phyloP scores from a whole-genome alignment of 2,329 filamentous ascomycete species.

The Juglanconis juglandina region DNA sequence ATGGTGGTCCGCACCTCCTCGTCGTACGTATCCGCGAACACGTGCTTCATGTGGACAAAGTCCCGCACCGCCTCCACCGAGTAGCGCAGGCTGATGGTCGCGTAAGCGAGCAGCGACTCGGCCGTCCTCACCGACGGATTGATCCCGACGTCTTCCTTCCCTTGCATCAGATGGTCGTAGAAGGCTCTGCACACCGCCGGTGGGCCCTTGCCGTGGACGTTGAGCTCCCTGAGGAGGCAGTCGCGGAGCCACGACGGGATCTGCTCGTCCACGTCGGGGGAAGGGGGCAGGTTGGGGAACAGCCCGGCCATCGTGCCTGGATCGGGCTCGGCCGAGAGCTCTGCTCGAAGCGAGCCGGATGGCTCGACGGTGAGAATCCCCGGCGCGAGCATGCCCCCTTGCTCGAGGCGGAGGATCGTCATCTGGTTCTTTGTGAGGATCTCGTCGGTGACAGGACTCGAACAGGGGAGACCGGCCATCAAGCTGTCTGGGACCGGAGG shows the following conservation, averaged over 20 bases:
- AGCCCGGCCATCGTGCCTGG: slow-evolving; percentile 5
- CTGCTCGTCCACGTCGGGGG: background rate
- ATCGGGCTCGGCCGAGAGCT: background rate
- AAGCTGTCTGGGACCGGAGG: background rate
- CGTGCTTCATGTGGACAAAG: background rate
- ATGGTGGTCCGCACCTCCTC: slow-evolving; percentile 5
- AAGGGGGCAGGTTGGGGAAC: background rate
- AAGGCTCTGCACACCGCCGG: background rate
- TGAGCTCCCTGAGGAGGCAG: slow-evolving; percentile 2
- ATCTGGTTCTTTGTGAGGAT: background rate
- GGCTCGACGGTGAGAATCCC: background rate
- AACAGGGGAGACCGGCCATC: background rate
- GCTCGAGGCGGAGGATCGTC: background rate
- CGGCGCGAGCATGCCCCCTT: background rate
- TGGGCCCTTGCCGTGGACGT: slow-evolving; percentile 3
- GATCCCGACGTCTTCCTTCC: background rate
- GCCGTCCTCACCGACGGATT: background rate
- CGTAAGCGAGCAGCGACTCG: background rate
- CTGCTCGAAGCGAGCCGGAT: background rate
- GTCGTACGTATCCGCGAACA: background rate
- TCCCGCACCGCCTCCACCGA: background rate
- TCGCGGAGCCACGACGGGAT: slow-evolving; percentile 11
- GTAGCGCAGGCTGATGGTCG: background rate
- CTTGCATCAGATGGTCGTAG: background rate
- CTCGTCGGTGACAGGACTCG: background rate